phyloP scores from a whole-genome alignment of 208 protist species.

The Wallacemonas sp. region DNA sequence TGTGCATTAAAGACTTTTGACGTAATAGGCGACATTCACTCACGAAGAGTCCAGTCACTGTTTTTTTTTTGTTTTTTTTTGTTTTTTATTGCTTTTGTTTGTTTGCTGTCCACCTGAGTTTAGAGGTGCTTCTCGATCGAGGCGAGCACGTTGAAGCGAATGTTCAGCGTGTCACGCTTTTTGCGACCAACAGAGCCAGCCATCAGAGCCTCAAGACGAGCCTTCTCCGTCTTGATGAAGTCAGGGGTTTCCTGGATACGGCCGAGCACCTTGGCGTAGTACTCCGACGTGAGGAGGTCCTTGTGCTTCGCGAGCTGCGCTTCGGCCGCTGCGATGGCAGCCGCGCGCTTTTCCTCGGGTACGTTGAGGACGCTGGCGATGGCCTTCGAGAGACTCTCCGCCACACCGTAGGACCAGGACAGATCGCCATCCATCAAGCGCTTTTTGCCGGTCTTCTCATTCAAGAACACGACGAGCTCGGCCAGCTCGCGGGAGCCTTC shows the following conservation, averaged over 20 bases:
- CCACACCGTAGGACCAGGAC: constrained; percentile 37
- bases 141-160: constrained; percentile 53
- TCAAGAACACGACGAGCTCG: constrained; percentile 65
- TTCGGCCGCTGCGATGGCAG: not conserved
- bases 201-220: constrained; percentile 37
- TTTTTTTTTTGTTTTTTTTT: constrained; percentile 8
- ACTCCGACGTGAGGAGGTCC: constrained; percentile 7
- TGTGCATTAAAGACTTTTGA: too few species aligned
- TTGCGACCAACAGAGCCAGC: constrained; percentile 18
- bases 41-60: constrained; percentile 1
- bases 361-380: constrained; percentile 7
- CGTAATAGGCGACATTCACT: too few species aligned
- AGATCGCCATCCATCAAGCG: constrained; percentile 59
- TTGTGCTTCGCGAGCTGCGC: constrained; percentile 21
- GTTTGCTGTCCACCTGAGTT: too few species aligned
- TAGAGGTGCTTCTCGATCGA: constrained; percentile 30
- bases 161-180: constrained; percentile 44
- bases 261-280: constrained; percentile 45
- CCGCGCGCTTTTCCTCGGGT: constrained; percentile 9
- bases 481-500: constrained; percentile 41
- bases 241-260: constrained; percentile 29
- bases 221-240: constrained; percentile 44
- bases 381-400: constrained; percentile 26
- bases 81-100: too few species aligned
- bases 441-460: constrained; percentile 41